Evolutionary conservation across 2,329 filamentous ascomycete species (phyloP).

Genomic region (Colletotrichum costaricense): DNA sequence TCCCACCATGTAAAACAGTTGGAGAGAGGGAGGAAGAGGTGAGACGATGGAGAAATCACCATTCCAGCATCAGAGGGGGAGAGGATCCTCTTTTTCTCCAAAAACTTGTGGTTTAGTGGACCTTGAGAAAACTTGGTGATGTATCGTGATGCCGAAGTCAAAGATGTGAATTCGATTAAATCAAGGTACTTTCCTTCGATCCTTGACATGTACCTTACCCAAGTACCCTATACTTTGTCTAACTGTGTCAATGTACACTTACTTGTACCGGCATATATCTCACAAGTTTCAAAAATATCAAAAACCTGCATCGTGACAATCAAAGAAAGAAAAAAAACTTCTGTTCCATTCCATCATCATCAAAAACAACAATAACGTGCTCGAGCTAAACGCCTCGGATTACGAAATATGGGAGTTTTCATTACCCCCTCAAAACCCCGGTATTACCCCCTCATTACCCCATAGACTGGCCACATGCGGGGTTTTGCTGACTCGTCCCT

Average conservation of each 20-base stretch:
- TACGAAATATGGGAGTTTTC: slow-evolving; percentile 34
- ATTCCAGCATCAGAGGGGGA: not conserved
- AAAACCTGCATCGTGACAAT: slow-evolving; percentile 18
- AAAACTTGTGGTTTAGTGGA: not conserved
- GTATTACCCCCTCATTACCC: slow-evolving; percentile 36
- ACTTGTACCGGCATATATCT: not conserved
- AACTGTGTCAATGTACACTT: not conserved
- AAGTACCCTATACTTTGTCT: not conserved
- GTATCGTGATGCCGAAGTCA: not conserved
- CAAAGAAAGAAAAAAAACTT: not conserved
- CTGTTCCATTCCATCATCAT: not conserved
- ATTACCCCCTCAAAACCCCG: slow-evolving; percentile 35
- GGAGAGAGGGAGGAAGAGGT: not conserved
- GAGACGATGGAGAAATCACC: not conserved
- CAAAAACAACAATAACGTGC: slow-evolving; percentile 28
- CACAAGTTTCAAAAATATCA: too few relatives aligned
- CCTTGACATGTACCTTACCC: not conserved
- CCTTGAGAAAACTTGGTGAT: not conserved
- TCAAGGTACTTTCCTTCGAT: not conserved
- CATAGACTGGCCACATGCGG: slow-evolving; percentile 35
- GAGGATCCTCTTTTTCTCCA: slow-evolving; percentile 26
- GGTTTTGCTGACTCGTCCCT: slow-evolving; percentile 33
- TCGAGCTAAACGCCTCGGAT: slow-evolving; percentile 30
- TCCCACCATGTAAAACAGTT: not conserved
- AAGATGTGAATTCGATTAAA: not conserved